These are phyloP conservation scores for Aspergillus fijiensis DNA, from an alignment of 2,329 filamentous ascomycete genomes.

Conservation along the genomic window DNA sequence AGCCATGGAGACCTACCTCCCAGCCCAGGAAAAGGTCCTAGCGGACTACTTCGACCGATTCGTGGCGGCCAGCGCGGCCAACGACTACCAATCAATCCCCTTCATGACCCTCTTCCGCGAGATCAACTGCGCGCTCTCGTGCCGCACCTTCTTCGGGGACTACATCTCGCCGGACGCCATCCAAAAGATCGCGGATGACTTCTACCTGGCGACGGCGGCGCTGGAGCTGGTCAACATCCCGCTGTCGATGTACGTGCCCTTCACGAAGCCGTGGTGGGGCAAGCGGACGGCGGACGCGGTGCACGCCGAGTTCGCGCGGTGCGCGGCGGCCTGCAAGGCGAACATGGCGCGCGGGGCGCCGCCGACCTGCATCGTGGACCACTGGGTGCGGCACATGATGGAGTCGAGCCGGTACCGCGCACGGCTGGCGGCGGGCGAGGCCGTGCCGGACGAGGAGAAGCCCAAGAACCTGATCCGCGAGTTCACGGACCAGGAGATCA, in stretches of 20 bases:
- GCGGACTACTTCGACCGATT: conserved; percentile 75
- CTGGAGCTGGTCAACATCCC: conserved; percentile 93
- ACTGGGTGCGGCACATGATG: conserved; percentile 80
- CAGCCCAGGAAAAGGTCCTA: conserved; percentile 85
- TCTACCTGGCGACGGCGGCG: conserved; percentile 85
- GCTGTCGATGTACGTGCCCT: conserved; percentile 71
- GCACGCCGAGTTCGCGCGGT: conserved; percentile 76
- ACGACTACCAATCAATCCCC: conserved; percentile 65
- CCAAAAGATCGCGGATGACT: conserved; percentile 87
- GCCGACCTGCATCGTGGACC: conserved; percentile 82
- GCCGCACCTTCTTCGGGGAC: conserved; percentile 84
- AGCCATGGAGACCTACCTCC: conserved; percentile 78
- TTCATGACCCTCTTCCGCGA: conserved; percentile 87
- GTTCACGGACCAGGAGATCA: conserved; percentile 53
- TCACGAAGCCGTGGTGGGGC: conserved; percentile 85
- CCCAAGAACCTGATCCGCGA: conserved; percentile 52
- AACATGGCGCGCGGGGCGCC: conserved; percentile 78
- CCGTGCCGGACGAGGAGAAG: conserved; percentile 44
- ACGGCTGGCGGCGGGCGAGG: conserved; percentile 65
- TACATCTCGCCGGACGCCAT: conserved; percentile 83
- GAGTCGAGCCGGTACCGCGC: conserved; percentile 73
- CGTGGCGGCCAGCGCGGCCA: conserved; percentile 65
- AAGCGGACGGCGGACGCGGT: conserved; percentile 86
- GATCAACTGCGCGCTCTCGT: conserved; percentile 83
- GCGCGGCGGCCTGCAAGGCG: conserved; percentile 80